These are phyloP conservation scores for Suhomyces sp. DNA, from an alignment of 805 yeast species.

Conservation along the genomic window DNA sequence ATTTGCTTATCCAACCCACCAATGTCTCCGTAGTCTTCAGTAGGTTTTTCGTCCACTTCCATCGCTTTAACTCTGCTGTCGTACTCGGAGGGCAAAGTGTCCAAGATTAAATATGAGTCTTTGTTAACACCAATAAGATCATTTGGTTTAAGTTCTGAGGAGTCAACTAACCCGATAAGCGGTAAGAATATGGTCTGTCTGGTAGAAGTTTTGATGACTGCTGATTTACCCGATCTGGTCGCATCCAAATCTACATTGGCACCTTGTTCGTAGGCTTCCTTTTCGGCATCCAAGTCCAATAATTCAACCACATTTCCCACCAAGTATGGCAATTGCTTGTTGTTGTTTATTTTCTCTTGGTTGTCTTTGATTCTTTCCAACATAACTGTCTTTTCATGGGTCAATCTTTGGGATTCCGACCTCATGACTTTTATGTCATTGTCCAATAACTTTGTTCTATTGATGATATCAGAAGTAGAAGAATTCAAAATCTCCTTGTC, in stretches of 20 bases:
- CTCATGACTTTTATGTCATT: slow-evolving; percentile 94
- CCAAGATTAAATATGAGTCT: slow-evolving; percentile 90
- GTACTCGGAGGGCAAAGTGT: slow-evolving; percentile 94
- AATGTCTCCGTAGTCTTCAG: slow-evolving; percentile 94
- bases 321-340: slow-evolving; percentile 90
- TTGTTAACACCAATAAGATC: slow-evolving; percentile 97
- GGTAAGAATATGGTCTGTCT: slow-evolving; percentile 97
- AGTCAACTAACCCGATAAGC: slow-evolving; percentile 91
- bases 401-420: slow-evolving; percentile 84
- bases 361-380: slow-evolving; percentile 91
- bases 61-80: slow-evolving; percentile 97
- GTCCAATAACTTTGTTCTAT: slow-evolving; percentile 83
- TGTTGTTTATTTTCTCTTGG: slow-evolving; percentile 92
- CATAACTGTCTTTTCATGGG: slow-evolving; percentile 93
- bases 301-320: slow-evolving; percentile 97
- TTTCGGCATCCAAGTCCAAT: slow-evolving; percentile 81
- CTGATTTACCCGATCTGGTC: slow-evolving; percentile 90
- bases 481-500: slow-evolving; percentile 79
- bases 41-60: slow-evolving; percentile 99
- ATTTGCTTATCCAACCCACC: slow-evolving; percentile 98
- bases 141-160: slow-evolving; percentile 89
- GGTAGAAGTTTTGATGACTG: slow-evolving; percentile 95
- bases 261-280: slow-evolving; percentile 82
- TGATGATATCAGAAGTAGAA: slow-evolving; percentile 77
- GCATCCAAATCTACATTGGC: slow-evolving; percentile 94